Base-by-base conservation (phyloP, 2,329 filamentous ascomycete species). In the Aspergillus aculeatinus region DNA sequence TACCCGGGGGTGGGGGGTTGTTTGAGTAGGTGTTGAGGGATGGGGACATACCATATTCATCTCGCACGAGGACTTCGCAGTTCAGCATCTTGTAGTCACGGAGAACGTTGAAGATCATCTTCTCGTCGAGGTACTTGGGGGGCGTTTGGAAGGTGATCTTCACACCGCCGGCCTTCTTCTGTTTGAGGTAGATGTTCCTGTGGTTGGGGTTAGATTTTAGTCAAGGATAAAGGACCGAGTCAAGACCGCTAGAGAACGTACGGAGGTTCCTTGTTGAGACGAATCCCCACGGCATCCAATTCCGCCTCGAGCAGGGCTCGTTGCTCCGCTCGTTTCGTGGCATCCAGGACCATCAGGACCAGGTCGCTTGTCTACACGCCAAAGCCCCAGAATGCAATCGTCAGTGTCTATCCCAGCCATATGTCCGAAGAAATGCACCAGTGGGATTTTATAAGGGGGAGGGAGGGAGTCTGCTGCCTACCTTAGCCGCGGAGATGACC, bases 61-160 rank as follows among this genome's bases (percentile, higher is more conserved):
- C 95, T 69, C 95, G 90, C 16, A 99, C 87, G 23, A 99, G 85
- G 0, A 99, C 93, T 76, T 99, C 95, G 78, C 90, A 95, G 81
- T 99, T 99, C 61, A 99, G 86, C 69, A 99, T 92, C 81, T 97
- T 97, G 87, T 99, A 99, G 83, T 99, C 95, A 67, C 92, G 89
- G 54, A 99, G 83, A 72, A 99, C 97, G 80, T 96, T 97, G 83
- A 89, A 96, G 61, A 99, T 83, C 91, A 99, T 96, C 81, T 96
- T 97, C 77, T 99, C 94, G 77, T 99, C 95, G 60, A 99, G 82
- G 61, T 89, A 80, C 77, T 98, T 98, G 4, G 95, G 94, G 2
- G 95, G 90, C 4, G 87, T 80, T 71, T 92, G 89, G 79, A 99
- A 99, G 16, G 91, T 98, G 74, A 99, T 97, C 79, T 99, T 99